Percentiles rank a stretch among this genome's conserved stretches.
Evolutionary conservation across 1,284 basidiomycete species (phyloP).

Genomic region (Heterobasidion annosum): DNA sequence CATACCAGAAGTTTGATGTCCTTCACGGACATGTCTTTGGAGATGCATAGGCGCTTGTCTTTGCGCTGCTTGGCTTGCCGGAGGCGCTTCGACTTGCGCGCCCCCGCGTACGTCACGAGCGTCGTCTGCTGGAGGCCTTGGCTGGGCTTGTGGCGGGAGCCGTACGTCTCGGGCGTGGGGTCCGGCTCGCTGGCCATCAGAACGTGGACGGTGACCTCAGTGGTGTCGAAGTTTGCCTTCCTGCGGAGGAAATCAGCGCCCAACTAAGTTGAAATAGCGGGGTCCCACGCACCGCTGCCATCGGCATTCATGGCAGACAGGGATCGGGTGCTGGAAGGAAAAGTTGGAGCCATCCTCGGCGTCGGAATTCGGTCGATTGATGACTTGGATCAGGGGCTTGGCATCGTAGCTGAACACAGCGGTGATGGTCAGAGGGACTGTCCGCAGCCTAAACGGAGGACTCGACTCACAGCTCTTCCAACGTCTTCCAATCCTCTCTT

Average conservation of each 20-base stretch:
- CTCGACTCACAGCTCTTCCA: conserved; percentile 43
- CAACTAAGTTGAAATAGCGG: not conserved
- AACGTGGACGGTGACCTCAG: conserved; percentile 24
- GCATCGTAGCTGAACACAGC: conserved; percentile 40
- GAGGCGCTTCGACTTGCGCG: conserved; percentile 58
- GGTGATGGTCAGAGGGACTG: not conserved
- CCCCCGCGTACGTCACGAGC: conserved; percentile 21
- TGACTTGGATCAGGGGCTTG: conserved; percentile 46
- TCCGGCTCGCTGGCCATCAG: conserved; percentile 19
- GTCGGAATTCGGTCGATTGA: conserved; percentile 25
- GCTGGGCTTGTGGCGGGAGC: conserved; percentile 6
- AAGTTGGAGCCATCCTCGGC: conserved; percentile 11
- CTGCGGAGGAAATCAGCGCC: conserved; percentile 13
- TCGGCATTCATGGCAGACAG: conserved; percentile 56
- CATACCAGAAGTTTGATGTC: conserved; percentile 68
- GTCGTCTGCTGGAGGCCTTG: conserved; percentile 12
- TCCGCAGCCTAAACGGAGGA: conserved; percentile 3
- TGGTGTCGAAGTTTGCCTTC: conserved; percentile 23
- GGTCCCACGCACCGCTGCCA: conserved; percentile 38
- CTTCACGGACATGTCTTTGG: conserved; percentile 60
- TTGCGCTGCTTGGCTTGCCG: conserved; percentile 43
- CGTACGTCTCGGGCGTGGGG: conserved; percentile 19
- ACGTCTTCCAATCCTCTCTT: conserved; percentile 51
- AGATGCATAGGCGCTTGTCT: conserved; percentile 43
- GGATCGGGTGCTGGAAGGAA: conserved; percentile 36